phyloP scores from a whole-genome alignment of 495 filamentous ascomycete genomes.

The Margaritispora aquatica region DNA sequence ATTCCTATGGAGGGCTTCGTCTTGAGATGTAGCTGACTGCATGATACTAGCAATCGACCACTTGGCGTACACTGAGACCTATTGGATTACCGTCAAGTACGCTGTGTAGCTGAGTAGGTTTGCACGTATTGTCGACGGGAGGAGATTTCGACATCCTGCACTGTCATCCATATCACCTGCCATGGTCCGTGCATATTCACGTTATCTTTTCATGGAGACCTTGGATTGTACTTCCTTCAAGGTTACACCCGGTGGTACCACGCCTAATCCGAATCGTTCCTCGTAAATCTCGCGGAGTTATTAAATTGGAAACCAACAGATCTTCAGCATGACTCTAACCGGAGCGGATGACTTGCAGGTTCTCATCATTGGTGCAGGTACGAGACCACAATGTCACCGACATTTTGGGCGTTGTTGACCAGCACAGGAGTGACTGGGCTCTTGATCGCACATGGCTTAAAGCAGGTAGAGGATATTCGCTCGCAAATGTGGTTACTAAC shows the following conservation, averaged over 20 bases:
- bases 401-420: not conserved
- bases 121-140: not conserved
- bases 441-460: constrained; percentile 35
- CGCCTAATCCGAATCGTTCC: too few species aligned
- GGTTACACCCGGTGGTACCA: too few species aligned
- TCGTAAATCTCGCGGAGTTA: too few species aligned
- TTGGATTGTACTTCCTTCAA: too few species aligned
- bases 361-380: constrained; percentile 29
- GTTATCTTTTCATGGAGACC: too few species aligned
- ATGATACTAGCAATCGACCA: not conserved
- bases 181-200: not conserved
- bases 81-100: not conserved
- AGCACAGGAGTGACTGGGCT: constrained; percentile 29
- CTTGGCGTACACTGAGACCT: not conserved
- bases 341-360: constrained; percentile 9
- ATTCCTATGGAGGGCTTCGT: not conserved
- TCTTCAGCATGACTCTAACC: not conserved
- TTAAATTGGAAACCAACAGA: too few species aligned
- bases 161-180: too few species aligned
- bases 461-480: constrained; percentile 26
- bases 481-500: not conserved
- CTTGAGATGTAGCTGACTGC: not conserved
- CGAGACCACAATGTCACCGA: constrained; percentile 2
- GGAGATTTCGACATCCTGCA: not conserved
- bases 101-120: not conserved